Evolutionary conservation across 257 asterid species (phyloP), one percentile per base, ranked within the genome.

Genomic region (Lycium barbarum): DNA sequence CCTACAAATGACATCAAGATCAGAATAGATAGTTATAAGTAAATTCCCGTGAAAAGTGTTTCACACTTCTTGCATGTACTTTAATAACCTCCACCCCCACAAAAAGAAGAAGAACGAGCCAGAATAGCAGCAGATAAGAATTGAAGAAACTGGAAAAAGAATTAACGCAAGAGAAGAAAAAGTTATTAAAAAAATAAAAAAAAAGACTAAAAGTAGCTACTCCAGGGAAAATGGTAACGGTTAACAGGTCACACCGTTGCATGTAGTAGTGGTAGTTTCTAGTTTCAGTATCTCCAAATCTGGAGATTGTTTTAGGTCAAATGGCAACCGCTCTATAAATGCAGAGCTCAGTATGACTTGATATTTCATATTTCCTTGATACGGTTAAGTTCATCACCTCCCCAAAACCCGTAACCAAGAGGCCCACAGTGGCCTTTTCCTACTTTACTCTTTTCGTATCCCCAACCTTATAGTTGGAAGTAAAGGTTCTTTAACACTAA

Each of bases 1-100:
- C 99, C 99, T 95, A 83, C 79, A 86, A 84, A 88, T 40, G 49
- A 83, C 40, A 70, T 55, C 59, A 88, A 62, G 49, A 82, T 22
- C 76, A 84, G 79, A 83, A 57, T 6, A 17, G 4, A 49, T 15
- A 59, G 26, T 22, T 11, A 9, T 6, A 20, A 26, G 33, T 9
- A 36, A 81, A 81, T 81, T 65, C 58, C 53, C 14, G 0, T 65
- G 79, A 22, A 20, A 12, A 66, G 11, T 26, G 5, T 26, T 82
- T 40, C 79, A 74, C 81, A 49, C 7, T 49, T 20, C 20, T 74
- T 9, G 1, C 2, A 49, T 43, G 20, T 3, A 49, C 6, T 49
- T 7, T 12, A 22, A 74, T 7, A 74, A 22, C 22, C 58, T 26
- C 33, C 13, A 33, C 17, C 53, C 18, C 58, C 7, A 53, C 79